phyloP scores from a whole-genome alignment of 2,329 filamentous ascomycete genomes.

The Alternaria alternata region DNA sequence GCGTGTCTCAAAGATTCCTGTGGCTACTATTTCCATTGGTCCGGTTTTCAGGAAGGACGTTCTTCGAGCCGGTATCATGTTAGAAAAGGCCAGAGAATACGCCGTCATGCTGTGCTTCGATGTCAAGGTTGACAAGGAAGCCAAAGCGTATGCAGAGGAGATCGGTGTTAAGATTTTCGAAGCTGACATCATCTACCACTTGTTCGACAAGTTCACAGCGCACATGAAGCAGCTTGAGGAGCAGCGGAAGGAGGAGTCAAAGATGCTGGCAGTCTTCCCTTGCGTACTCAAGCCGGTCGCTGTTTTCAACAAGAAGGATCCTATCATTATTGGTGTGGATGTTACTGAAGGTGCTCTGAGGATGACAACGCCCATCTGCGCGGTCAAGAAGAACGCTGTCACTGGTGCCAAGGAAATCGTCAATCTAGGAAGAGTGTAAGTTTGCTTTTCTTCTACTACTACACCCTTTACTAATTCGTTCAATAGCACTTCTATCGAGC shows the following conservation, averaged over 20 bases:
- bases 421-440: conserved; percentile 89
- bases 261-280: conserved; percentile 95
- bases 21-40: conserved; percentile 95
- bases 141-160: conserved; percentile 87
- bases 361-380: conserved; percentile 88
- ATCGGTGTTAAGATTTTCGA: conserved; percentile 98
- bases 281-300: conserved; percentile 89
- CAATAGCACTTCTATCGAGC: conserved; percentile 87
- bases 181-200: conserved; percentile 98
- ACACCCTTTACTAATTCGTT: conserved; percentile 17
- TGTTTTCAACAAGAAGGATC: conserved; percentile 97
- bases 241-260: conserved; percentile 95
- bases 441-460: conserved; percentile 34
- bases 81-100: conserved; percentile 93
- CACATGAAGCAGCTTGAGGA: conserved; percentile 89
- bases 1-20: conserved; percentile 94
- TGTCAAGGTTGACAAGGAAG: conserved; percentile 98
- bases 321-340: conserved; percentile 95
- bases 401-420: conserved; percentile 87
- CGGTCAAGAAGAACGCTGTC: conserved; percentile 79
- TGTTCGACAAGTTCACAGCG: conserved; percentile 95
- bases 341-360: conserved; percentile 88
- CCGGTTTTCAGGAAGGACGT: conserved; percentile 98
- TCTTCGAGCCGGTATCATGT: conserved; percentile 91
- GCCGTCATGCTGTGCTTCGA: conserved; percentile 99